Evolutionary conservation across 306 rosid genomes (phyloP).

Genomic region (Arachis stenosperma): DNA sequence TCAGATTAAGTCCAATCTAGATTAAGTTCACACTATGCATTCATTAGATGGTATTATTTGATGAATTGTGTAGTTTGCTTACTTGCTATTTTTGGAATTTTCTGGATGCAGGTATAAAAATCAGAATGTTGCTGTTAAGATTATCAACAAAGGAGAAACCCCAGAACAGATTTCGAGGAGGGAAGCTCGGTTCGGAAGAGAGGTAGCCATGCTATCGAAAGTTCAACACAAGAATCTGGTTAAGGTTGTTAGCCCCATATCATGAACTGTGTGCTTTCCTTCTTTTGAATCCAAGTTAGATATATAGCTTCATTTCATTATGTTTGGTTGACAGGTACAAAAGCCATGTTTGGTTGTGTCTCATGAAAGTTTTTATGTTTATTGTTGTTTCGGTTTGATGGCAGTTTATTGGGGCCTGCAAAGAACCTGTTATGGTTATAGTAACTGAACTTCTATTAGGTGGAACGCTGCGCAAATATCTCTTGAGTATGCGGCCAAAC

Average conservation of each 20-base stretch:
- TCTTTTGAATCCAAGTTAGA: constrained; percentile 20
- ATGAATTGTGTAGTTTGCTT: not conserved
- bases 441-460: constrained; percentile 92
- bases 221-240: constrained; percentile 94
- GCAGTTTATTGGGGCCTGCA: constrained; percentile 97
- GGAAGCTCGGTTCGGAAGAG: constrained; percentile 85
- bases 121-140: constrained; percentile 57
- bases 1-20: not conserved
- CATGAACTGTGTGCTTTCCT: not conserved
- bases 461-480: constrained; percentile 84
- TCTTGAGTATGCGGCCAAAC: constrained; percentile 74
- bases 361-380: constrained; percentile 34
- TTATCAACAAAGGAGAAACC: constrained; percentile 54
- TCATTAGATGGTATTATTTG: not conserved
- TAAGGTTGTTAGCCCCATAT: constrained; percentile 57
- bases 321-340: constrained; percentile 19
- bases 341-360: constrained; percentile 17
- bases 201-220: constrained; percentile 84
- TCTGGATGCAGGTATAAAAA: constrained; percentile 49
- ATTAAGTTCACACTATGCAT: constrained; percentile 27
- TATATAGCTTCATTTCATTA: not conserved
- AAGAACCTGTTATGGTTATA: constrained; percentile 93
- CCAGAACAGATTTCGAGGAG: constrained; percentile 55
- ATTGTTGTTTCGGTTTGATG: constrained; percentile 20
- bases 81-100: constrained; percentile 33